Conservation (phyloP, 371 early-diverging fungal genomes). For the Batrachochytrium dendrobatidis region DNA sequence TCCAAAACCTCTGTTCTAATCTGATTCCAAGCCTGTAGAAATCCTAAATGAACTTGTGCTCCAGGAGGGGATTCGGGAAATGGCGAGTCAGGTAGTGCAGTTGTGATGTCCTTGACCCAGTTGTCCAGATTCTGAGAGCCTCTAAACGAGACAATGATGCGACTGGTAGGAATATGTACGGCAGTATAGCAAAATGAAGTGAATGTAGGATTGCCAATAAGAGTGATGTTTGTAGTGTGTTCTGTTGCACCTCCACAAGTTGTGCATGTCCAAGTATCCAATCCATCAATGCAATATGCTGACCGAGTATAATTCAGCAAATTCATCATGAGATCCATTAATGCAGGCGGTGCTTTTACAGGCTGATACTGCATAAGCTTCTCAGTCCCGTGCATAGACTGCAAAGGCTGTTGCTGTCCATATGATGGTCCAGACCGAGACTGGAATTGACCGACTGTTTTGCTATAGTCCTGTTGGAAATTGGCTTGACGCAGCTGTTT, state of each 20-base stretch:
- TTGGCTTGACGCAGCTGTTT: too few species aligned
- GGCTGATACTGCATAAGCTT: too few species aligned
- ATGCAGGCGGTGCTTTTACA: too few species aligned
- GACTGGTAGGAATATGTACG: conserved; percentile 5
- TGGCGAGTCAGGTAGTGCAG: conserved; percentile 20
- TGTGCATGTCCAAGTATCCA: not conserved
- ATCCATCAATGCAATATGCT: not conserved
- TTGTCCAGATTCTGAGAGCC: conserved; percentile 21
- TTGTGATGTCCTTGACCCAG: conserved; percentile 20
- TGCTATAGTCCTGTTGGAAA: too few species aligned
- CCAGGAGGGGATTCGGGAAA: conserved; percentile 21
- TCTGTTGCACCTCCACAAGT: not conserved
- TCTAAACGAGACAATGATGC: conserved; percentile 18
- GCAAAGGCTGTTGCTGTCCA: too few species aligned
- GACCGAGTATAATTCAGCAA: not conserved
- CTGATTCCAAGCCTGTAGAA: conserved; percentile 13
- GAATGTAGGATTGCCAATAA: not conserved
- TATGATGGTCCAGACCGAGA: too few species aligned
- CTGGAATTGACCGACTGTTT: too few species aligned
- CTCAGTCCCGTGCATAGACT: too few species aligned
- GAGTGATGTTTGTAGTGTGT: not conserved
- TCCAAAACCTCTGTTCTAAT: conserved; percentile 16
- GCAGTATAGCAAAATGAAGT: conserved; percentile 9
- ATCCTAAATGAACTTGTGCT: conserved; percentile 22
- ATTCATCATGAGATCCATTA: too few species aligned